Conservation (phyloP, 805 yeast genomes). For the Suhomyces kilbournensis region DNA sequence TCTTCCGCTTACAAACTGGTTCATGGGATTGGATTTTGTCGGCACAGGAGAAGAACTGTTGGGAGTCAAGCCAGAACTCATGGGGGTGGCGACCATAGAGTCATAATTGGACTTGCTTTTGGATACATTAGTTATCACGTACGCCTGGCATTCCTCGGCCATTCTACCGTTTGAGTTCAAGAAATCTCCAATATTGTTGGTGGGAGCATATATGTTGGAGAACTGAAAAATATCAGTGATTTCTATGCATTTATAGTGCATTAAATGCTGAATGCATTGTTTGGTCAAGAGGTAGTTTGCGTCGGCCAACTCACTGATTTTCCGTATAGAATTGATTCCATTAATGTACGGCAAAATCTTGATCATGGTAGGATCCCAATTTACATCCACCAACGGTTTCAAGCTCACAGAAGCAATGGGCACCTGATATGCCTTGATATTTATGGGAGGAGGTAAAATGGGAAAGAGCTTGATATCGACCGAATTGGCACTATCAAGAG, state of each 20-base stretch:
- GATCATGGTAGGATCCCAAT: conserved; percentile 97
- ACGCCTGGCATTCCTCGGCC: conserved; percentile 82
- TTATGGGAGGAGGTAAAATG: conserved; percentile 73
- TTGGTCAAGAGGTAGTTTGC: conserved; percentile 76
- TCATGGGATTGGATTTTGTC: conserved; percentile 5
- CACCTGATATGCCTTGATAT: conserved; percentile 76
- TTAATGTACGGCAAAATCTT: conserved; percentile 81
- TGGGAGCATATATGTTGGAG: conserved; percentile 82
- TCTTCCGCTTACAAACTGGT: conserved; percentile 2
- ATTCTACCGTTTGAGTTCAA: conserved; percentile 52
- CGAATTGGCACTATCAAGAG: conserved; percentile 83
- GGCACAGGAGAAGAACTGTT: conserved; percentile 8
- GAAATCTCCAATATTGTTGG: conserved; percentile 70
- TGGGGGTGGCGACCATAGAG: conserved; percentile 5
- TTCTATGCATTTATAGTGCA: conserved; percentile 84
- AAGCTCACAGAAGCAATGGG: conserved; percentile 87
- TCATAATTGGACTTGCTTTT: neutral
- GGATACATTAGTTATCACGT: conserved; percentile 51
- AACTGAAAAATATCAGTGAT: conserved; percentile 88
- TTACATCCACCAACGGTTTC: conserved; percentile 70
- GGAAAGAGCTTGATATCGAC: conserved; percentile 95
- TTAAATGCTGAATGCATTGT: conserved; percentile 85
- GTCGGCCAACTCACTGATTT: conserved; percentile 74
- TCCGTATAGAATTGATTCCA: conserved; percentile 79
- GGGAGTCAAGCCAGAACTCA: conserved; percentile 1